Conservation (phyloP, 345 rosid species). For the thale cress (Arabidopsis thaliana) region DNA sequence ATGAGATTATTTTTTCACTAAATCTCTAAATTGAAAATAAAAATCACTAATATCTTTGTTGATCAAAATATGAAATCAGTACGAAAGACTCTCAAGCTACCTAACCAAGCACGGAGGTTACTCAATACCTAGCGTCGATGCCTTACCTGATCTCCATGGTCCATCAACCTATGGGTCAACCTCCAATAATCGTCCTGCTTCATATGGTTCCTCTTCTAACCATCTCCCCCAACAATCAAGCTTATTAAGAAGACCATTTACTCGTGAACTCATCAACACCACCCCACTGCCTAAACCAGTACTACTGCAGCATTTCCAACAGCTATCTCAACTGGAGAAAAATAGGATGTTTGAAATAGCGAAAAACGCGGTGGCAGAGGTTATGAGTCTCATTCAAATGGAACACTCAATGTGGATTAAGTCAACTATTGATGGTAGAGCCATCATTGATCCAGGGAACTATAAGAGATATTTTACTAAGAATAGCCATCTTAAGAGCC, state of each 20-base stretch:
- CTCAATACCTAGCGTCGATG: background rate
- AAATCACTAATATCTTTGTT: constrained; percentile 13
- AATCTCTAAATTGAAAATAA: background rate
- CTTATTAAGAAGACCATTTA: constrained; percentile 21
- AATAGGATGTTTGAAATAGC: constrained; percentile 52
- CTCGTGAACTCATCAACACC: constrained; percentile 6
- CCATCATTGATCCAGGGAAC: constrained; percentile 46
- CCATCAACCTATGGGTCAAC: constrained; percentile 17
- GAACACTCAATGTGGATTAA: constrained; percentile 71
- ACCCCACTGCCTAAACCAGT: background rate
- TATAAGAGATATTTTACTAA: constrained; percentile 55
- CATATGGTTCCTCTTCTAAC: constrained; percentile 16
- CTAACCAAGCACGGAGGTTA: background rate
- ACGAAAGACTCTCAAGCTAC: background rate
- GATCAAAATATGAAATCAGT: constrained; percentile 10
- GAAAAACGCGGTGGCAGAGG: constrained; percentile 54
- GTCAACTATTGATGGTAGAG: constrained; percentile 49
- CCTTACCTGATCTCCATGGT: background rate
- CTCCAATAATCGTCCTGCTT: background rate
- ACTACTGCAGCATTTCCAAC: constrained; percentile 7
- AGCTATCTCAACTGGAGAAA: constrained; percentile 53
- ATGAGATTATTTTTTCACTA: background rate
- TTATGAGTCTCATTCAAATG: constrained; percentile 49
- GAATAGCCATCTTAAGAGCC: constrained; percentile 38
- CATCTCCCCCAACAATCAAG: constrained; percentile 1